phyloP scores from a whole-genome alignment of 2,329 filamentous ascomycete genomes.

The Leptographium flavum region DNA sequence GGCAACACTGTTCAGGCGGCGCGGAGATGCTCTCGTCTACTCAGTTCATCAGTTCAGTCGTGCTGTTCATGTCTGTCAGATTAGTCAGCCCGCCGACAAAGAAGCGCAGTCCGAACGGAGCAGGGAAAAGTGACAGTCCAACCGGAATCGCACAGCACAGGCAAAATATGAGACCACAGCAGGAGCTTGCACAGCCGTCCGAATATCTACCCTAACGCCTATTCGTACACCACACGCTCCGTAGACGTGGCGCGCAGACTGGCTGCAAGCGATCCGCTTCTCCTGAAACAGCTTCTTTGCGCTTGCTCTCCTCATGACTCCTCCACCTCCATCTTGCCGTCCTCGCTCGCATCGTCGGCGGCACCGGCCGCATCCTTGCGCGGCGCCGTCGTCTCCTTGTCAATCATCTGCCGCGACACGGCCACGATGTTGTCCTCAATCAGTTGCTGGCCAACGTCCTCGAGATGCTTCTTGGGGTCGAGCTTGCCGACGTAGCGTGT shows the following conservation, averaged over 20 bases:
- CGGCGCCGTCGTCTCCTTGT: constrained; percentile 93
- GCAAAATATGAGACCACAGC: neutral
- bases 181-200: neutral
- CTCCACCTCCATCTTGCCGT: constrained; percentile 56
- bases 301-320: no score
- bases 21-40: no score
- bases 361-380: constrained; percentile 37
- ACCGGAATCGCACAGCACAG: neutral
- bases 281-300: no score
- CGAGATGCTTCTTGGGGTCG: constrained; percentile 97
- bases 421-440: constrained; percentile 99
- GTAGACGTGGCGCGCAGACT: neutral
- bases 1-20: no score
- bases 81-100: no score
- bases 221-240: constrained; percentile 12
- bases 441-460: constrained; percentile 88
- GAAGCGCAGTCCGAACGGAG: neutral
- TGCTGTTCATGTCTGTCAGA: no score
- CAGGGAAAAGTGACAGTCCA: no score
- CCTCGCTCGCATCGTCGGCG: constrained; percentile 35
- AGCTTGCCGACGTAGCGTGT: constrained; percentile 98
- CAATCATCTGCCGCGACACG: constrained; percentile 98
- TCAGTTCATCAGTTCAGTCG: no score
- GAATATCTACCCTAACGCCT: constrained; percentile 12
- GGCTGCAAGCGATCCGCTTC: no score